Conservation (phyloP, 441 rosid species). For the Corymbia calophylla region DNA sequence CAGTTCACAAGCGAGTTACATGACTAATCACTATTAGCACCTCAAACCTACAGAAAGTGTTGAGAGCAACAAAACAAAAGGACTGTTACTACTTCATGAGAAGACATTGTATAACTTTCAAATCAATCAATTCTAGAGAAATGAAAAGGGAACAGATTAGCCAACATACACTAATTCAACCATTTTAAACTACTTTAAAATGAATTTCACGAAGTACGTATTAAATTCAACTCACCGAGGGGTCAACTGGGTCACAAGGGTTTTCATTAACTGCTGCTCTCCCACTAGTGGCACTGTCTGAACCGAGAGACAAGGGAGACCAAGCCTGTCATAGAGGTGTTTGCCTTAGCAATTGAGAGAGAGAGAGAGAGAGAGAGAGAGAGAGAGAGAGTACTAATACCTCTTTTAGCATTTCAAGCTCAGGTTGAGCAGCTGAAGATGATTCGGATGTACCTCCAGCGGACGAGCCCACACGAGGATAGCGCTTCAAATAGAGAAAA, state of each 20-base stretch:
- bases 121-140: neutral
- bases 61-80: neutral
- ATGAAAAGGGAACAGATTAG: neutral
- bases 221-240: constrained; percentile 22
- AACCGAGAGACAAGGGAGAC: constrained; percentile 52
- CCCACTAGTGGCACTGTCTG: constrained; percentile 28
- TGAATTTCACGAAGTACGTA: neutral
- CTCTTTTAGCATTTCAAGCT: constrained; percentile 43
- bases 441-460: constrained; percentile 9
- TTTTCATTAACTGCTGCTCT: constrained; percentile 24
- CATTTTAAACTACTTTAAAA: neutral
- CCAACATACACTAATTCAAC: neutral
- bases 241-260: constrained; percentile 26
- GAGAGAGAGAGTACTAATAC: constrained; percentile 14
- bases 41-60: neutral
- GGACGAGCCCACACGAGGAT: constrained; percentile 39
- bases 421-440: constrained; percentile 6
- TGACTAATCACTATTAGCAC: neutral
- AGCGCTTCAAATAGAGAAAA: constrained; percentile 25
- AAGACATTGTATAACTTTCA: neutral
- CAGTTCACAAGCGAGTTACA: neutral
- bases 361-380: neutral
- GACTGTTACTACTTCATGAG: neutral
- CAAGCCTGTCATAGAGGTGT: constrained; percentile 35
- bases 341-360: neutral